These are phyloP conservation scores for Penicillium sp. DNA, from an alignment of 2,329 filamentous ascomycete species.

Conservation along the genomic window DNA sequence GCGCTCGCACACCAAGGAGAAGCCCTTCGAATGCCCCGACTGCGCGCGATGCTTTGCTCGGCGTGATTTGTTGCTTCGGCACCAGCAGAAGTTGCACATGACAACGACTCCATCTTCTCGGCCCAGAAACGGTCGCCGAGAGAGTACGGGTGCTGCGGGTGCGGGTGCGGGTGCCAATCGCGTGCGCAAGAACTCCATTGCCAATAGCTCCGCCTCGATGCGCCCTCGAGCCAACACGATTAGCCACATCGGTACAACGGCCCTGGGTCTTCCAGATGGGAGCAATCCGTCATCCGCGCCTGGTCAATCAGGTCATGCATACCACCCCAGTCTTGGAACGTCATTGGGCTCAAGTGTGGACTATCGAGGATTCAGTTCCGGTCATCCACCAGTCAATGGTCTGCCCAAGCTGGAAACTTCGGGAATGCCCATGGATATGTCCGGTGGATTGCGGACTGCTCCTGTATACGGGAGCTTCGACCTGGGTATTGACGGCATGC, in stretches of 20 bases:
- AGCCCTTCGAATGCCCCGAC: slow-evolving; percentile 96
- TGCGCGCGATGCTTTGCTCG: slow-evolving; percentile 94
- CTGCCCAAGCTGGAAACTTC: slow-evolving; percentile 84
- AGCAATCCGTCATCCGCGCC: slow-evolving; percentile 31
- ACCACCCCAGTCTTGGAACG: slow-evolving; percentile 74
- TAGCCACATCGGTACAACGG: slow-evolving; percentile 80
- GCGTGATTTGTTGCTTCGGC: slow-evolving; percentile 84
- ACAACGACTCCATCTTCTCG: slow-evolving; percentile 84
- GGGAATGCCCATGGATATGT: slow-evolving; percentile 66
- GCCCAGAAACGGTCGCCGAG: slow-evolving; percentile 78
- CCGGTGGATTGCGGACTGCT: slow-evolving; percentile 74
- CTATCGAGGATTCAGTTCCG: slow-evolving; percentile 66
- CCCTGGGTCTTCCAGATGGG: slow-evolving; percentile 64
- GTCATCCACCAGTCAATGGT: slow-evolving; percentile 60
- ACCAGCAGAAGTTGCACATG: slow-evolving; percentile 98
- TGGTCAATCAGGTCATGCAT: slow-evolving; percentile 56
- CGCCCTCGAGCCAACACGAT: slow-evolving; percentile 94
- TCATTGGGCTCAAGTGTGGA: slow-evolving; percentile 57
- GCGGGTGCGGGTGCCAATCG: slow-evolving; percentile 64
- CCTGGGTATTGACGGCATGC: slow-evolving; percentile 68
- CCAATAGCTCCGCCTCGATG: slow-evolving; percentile 63
- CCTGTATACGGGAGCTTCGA: slow-evolving; percentile 71
- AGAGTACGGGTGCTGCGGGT: slow-evolving; percentile 73
- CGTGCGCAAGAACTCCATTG: slow-evolving; percentile 90
- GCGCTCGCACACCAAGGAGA: slow-evolving; percentile 97